A percentile compares a stretch with the other conserved stretches of the same genome.
Evolutionary conservation across 495 filamentous ascomycete genomes (phyloP).

Genomic region (Xylaria sp.): DNA sequence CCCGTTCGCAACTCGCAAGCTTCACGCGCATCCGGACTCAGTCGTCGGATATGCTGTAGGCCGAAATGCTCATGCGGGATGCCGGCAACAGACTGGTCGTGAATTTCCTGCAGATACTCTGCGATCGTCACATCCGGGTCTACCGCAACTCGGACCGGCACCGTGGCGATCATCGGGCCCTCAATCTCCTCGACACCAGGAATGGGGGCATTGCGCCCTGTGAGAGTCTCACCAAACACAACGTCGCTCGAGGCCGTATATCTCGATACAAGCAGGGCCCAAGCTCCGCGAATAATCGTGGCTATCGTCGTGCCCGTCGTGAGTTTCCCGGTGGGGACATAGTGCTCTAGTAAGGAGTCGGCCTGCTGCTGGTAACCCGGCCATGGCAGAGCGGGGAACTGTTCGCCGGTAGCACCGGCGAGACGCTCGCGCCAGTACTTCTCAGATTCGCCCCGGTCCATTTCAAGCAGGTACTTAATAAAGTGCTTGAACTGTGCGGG

Average conservation of each 20-base stretch:
- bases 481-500: slow-evolving; percentile 54
- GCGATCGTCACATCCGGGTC: slow-evolving; percentile 36
- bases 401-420: slow-evolving; percentile 57
- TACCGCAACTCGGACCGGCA: slow-evolving; percentile 64
- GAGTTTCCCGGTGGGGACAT: slow-evolving; percentile 49
- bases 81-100: slow-evolving; percentile 58
- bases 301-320: slow-evolving; percentile 59
- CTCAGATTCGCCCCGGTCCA: slow-evolving; percentile 43
- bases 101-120: slow-evolving; percentile 58
- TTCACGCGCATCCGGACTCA: slow-evolving; percentile 65
- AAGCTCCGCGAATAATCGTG: slow-evolving; percentile 67
- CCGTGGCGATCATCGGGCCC: slow-evolving; percentile 69
- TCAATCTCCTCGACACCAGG: slow-evolving; percentile 58
- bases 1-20: slow-evolving; percentile 66
- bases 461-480: slow-evolving; percentile 50
- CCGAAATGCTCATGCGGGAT: slow-evolving; percentile 72
- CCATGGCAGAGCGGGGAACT: slow-evolving; percentile 64
- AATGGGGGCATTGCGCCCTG: slow-evolving; percentile 60
- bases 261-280: slow-evolving; percentile 63
- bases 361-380: slow-evolving; percentile 61
- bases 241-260: slow-evolving; percentile 62
- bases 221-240: slow-evolving; percentile 63
- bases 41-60: slow-evolving; percentile 69
- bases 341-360: slow-evolving; percentile 58
- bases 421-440: slow-evolving; percentile 53